Evolutionary conservation across 441 rosid species (phyloP), one percentile per base, ranked within the genome.

Genomic region (Hypseocharis bilobata): DNA sequence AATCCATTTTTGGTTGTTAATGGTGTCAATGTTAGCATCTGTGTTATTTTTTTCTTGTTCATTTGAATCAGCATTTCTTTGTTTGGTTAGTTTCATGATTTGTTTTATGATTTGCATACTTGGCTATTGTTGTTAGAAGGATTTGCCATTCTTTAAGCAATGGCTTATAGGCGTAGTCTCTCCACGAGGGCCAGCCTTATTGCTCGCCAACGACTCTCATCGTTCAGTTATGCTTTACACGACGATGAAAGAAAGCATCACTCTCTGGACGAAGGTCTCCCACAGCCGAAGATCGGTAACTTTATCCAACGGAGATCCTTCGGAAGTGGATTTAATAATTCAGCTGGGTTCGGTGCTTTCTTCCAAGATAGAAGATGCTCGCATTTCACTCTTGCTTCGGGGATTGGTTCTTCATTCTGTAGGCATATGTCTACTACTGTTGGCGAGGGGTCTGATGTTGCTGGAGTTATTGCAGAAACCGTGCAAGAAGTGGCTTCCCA

Each of bases 361-460:
- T 65, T 74, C 44, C 74, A 34, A 3, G 20, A 70, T 7, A 65
- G 78, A 60, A 71, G 74, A 65, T 63, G 79, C 59, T 67, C 61
- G 2, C 72, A 68, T 47, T 58, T 74, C 7, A 68, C 74, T 64
- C 67, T 75, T 51, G 54, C 65, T 29, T 79, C 86, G 0, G 60
- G 82, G 25, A 54, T 70, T 29, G 88, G 81, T 34, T 63, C 78
- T 29, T 76, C 85, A 3, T 83, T 81, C 71, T 63, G 64, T 36
- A 88, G 92, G 44, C 75, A 83, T 63, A 85, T 89, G 88, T 90
- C 92, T 0, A 80, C 86, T 6, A 52, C 65, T n/a, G n/a, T n/a
- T 63, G 85, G 84, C 63, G 85, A 63, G 5, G 88, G 84, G 7
- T 45, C 96, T 1, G 87, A 84, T 27, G 82, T 84, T 40, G 84